These are phyloP conservation scores for Chaetomium olivaceum DNA, from an alignment of 2,329 filamentous ascomycete species.

Conservation along the genomic window DNA sequence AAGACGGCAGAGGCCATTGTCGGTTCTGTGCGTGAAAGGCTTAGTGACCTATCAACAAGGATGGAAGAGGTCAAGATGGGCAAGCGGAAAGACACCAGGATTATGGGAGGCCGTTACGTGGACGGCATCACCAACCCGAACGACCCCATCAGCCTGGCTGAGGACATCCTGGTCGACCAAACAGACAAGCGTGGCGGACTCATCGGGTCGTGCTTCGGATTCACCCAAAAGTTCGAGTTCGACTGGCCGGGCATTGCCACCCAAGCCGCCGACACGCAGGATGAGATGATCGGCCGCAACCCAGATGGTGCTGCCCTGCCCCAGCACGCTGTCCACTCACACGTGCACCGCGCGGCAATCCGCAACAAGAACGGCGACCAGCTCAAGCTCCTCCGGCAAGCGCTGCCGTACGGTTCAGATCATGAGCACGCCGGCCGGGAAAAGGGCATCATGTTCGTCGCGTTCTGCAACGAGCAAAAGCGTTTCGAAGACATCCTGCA, in stretches of 20 bases:
- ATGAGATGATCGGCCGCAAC: slow-evolving; percentile 5
- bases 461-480: not conserved
- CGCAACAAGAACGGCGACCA: not conserved
- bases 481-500: not conserved
- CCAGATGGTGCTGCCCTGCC: not conserved
- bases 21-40: not conserved
- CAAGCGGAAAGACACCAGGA: not conserved
- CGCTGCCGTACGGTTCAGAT: not conserved
- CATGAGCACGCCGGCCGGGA: not conserved
- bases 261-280: slow-evolving; percentile 4
- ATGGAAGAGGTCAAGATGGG: not conserved
- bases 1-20: not conserved
- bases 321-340: not conserved
- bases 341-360: not conserved
- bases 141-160: not conserved
- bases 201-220: not conserved
- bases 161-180: not conserved
- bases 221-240: not conserved
- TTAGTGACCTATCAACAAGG: not conserved
- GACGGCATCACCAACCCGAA: not conserved
- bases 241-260: slow-evolving; percentile 5
- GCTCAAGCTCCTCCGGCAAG: not conserved
- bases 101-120: not conserved
- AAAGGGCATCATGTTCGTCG: slow-evolving; percentile 4
- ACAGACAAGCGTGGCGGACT: not conserved